phyloP scores from a whole-genome alignment of 345 rosid species.

The Eucalyptus marginata region DNA sequence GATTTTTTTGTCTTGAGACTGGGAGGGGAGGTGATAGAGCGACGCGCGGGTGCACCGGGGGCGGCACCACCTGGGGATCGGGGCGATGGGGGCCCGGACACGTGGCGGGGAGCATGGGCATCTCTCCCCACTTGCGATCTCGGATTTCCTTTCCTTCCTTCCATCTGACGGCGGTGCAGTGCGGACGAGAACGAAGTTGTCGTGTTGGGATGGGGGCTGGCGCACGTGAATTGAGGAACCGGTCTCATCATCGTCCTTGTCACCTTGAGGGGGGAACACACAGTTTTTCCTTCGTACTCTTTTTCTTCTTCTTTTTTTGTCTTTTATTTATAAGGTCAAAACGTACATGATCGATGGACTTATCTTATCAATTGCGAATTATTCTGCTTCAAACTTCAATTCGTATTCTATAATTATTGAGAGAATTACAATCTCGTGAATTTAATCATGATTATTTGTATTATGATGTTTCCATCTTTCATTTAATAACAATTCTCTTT shows the following conservation, averaged over 20 bases:
- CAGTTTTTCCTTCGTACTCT: not conserved
- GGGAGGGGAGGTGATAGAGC: not conserved
- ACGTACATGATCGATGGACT: not conserved
- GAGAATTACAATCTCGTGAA: rapidly evolving
- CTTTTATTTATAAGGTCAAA: not conserved
- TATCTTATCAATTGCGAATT: not conserved
- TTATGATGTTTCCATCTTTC: not conserved
- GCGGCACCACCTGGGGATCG: not conserved
- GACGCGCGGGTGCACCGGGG: not conserved
- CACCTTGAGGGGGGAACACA: not conserved
- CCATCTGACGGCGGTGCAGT: not conserved
- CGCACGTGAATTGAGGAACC: not conserved
- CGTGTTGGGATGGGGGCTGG: not conserved
- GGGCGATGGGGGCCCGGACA: not conserved
- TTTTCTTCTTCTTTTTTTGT: not conserved
- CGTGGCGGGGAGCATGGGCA: not conserved
- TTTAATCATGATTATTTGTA: rapidly evolving
- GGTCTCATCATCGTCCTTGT: not conserved
- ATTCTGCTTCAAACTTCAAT: not conserved
- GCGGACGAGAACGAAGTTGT: not conserved
- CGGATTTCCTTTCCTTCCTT: not conserved
- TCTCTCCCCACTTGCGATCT: not conserved
- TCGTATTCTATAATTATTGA: not conserved
- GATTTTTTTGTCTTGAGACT: not conserved
- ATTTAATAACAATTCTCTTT: not conserved